Percentiles rank a stretch among this genome's conserved stretches.
Conservation (phyloP, 2,329 filamentous ascomycete genomes). For the Aureobasidium vineae region DNA sequence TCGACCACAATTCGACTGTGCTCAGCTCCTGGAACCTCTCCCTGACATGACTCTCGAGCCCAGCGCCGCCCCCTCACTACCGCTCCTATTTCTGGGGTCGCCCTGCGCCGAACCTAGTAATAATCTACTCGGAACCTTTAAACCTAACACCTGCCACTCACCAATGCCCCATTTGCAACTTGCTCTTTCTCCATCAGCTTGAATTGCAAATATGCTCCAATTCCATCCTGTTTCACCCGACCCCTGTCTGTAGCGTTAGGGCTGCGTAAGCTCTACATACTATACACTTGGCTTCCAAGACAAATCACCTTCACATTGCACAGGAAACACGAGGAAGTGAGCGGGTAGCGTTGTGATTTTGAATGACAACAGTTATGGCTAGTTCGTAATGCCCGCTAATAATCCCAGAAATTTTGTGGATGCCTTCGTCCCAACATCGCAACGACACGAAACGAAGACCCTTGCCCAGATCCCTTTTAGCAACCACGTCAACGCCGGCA, state of each 20-base stretch:
- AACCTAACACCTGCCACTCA: neutral
- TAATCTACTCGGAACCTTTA: neutral
- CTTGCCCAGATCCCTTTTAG: constrained; percentile 16
- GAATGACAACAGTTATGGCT: constrained; percentile 26
- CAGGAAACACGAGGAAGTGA: constrained; percentile 5
- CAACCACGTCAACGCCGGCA: constrained; percentile 9
- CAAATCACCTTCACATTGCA: constrained; percentile 7
- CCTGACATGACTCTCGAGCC: constrained; percentile 5
- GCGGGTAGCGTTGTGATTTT: constrained; percentile 27
- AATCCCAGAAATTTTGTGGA: constrained; percentile 27
- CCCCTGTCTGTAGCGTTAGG: neutral
- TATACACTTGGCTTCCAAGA: neutral
- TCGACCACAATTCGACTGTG: constrained; percentile 8
- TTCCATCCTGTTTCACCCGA: neutral
- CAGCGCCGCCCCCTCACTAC: neutral
- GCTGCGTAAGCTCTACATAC: neutral
- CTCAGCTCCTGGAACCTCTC: neutral
- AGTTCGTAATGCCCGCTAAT: constrained; percentile 27
- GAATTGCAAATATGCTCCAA: neutral
- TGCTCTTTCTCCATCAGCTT: neutral
- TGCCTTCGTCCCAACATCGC: constrained; percentile 19
- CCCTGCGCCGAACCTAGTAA: neutral
- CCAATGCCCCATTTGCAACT: neutral
- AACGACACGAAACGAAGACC: constrained; percentile 16
- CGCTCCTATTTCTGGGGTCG: constrained; percentile 8